phyloP scores from a whole-genome alignment of 1,284 basidiomycete genomes.

The Hymenochaete sp. region DNA sequence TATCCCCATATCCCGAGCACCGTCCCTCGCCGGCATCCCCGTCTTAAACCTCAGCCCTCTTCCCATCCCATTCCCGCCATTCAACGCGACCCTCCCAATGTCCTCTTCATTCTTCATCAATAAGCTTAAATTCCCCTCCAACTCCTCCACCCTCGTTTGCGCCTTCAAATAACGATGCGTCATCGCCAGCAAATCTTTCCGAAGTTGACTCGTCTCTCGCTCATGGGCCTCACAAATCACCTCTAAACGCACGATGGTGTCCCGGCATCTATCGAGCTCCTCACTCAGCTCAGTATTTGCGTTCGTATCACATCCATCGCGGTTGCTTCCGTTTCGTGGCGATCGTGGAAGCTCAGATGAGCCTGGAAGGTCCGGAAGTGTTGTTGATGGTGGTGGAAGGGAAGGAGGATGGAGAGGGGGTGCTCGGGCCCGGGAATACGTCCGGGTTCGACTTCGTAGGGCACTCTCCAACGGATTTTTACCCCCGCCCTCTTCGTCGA shows the following conservation, averaged over 20 bases:
- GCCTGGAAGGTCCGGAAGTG: constrained; percentile 25
- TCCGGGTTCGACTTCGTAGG: too few relatives aligned
- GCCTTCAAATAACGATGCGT: constrained; percentile 14
- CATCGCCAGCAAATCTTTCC: constrained; percentile 14
- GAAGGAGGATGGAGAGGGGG: too few relatives aligned
- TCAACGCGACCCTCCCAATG: too few relatives aligned
- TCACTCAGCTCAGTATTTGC: constrained; percentile 33
- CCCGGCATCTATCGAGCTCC: constrained; percentile 28
- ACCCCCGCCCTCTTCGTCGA: too few relatives aligned
- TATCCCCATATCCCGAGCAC: too few relatives aligned
- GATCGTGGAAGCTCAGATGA: constrained; percentile 27
- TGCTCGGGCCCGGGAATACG: too few relatives aligned
- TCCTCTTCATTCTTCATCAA: not conserved
- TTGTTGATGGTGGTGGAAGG: constrained; percentile 1
- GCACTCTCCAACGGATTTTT: too few relatives aligned
- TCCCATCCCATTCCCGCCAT: not conserved
- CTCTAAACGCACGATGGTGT: too few relatives aligned
- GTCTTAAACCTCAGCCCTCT: not conserved
- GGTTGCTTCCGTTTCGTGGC: constrained; percentile 29
- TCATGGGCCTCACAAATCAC: too few relatives aligned
- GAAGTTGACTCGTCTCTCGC: too few relatives aligned
- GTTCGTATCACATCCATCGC: constrained; percentile 26
- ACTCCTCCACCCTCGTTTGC: constrained; percentile 1
- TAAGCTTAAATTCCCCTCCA: not conserved
- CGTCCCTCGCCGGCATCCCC: not conserved